Percentiles rank a stretch among this genome's conserved stretches.
phyloP scores from a whole-genome alignment of 2,329 filamentous ascomycete species.

The Calcarisporium arbuscula region DNA sequence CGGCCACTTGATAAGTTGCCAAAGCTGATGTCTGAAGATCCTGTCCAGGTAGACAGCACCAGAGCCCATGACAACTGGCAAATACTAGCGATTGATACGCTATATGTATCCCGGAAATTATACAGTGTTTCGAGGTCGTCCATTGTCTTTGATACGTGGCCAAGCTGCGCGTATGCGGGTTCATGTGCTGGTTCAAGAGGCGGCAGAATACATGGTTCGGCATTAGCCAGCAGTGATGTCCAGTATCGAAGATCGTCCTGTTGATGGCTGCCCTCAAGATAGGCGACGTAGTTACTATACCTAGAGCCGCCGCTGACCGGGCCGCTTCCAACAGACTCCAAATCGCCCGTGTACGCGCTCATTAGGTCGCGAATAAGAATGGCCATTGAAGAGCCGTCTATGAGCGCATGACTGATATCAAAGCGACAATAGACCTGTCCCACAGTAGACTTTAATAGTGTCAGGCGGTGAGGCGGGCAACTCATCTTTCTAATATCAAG shows the following conservation, averaged over 20 bases:
- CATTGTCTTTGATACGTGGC: too few species aligned
- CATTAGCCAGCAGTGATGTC: too few species aligned
- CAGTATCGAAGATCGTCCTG: constrained; percentile 11
- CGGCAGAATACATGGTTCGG: constrained; percentile 3
- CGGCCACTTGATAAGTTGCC: constrained; percentile 25
- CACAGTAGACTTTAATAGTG: constrained; percentile 6
- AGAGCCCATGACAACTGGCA: constrained; percentile 45
- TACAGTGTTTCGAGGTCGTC: too few species aligned
- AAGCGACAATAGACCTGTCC: constrained; percentile 14
- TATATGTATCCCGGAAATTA: too few species aligned
- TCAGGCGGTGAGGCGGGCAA: constrained; percentile 9
- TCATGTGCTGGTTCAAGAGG: too few species aligned
- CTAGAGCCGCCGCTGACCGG: neutral
- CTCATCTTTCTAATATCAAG: constrained; percentile 1
- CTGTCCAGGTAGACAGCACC: constrained; percentile 40
- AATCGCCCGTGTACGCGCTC: constrained; percentile 15
- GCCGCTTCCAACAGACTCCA: too few species aligned
- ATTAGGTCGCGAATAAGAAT: constrained; percentile 18
- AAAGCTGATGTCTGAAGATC: constrained; percentile 41
- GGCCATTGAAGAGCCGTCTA: constrained; percentile 19
- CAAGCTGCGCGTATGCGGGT: too few species aligned
- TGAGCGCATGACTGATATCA: constrained; percentile 22
- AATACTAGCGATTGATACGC: neutral
- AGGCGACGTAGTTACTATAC: constrained; percentile 6
- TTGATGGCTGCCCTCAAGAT: neutral